A percentile compares a stretch with the other conserved stretches of the same genome.
Conservation (phyloP, 2,329 filamentous ascomycete species). For the Huntiella decipiens region DNA sequence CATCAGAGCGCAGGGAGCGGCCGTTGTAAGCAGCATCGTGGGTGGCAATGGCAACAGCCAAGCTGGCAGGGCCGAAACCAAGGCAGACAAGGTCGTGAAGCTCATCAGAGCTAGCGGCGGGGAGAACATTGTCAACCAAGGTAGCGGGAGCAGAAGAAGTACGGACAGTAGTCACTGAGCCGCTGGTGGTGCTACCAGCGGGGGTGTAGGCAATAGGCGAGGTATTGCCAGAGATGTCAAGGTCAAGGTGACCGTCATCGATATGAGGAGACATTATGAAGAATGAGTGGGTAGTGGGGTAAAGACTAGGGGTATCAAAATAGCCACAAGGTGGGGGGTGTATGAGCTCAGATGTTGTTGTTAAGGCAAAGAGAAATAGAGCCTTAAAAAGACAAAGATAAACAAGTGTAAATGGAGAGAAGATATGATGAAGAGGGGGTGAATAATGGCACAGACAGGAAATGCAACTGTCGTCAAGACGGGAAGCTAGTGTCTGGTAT, state of each 20-base stretch:
- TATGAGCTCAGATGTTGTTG: not conserved
- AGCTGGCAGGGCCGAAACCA: slow-evolving; percentile 79
- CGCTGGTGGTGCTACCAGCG: slow-evolving; percentile 2
- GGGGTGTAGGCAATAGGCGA: slow-evolving; percentile 8
- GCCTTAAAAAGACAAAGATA: too few species aligned
- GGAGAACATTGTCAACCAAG: slow-evolving; percentile 20
- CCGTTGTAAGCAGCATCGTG: slow-evolving; percentile 53
- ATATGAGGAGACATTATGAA: slow-evolving; percentile 13
- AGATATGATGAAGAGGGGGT: too few species aligned
- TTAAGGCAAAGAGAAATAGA: too few species aligned
- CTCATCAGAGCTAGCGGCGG: slow-evolving; percentile 36
- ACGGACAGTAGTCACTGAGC: not conserved
- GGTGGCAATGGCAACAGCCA: slow-evolving; percentile 75
- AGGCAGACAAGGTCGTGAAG: slow-evolving; percentile 75
- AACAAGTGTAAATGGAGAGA: too few species aligned
- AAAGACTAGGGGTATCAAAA: not conserved
- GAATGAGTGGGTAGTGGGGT: not conserved
- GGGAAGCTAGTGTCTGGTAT: not conserved
- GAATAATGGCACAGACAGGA: not conserved
- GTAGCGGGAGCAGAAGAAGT: not conserved
- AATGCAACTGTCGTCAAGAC: not conserved
- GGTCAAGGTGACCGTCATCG: slow-evolving; percentile 9
- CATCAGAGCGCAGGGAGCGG: slow-evolving; percentile 17
- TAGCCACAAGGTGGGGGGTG: not conserved
- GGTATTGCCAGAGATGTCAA: slow-evolving; percentile 4